These are phyloP conservation scores for Calendula officinalis DNA, from an alignment of 129 eudicot species.

Conservation along the genomic window DNA sequence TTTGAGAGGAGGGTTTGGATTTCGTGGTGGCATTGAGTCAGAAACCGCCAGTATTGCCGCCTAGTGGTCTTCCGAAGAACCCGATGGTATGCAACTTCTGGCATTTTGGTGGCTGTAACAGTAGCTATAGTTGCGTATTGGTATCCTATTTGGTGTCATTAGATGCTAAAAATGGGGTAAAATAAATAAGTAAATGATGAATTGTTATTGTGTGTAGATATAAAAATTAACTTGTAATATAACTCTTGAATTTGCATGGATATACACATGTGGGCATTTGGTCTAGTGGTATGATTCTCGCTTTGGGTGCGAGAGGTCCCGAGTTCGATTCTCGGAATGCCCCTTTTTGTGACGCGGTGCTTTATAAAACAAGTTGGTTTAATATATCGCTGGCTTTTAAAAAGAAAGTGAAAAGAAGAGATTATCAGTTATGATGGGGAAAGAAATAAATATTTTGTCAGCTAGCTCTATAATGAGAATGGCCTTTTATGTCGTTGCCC, in stretches of 20 bases:
- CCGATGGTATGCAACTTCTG: constrained; percentile 81
- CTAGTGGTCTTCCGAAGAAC: constrained; percentile 26
- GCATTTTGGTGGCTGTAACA: constrained; percentile 59
- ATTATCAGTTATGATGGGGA: too few species aligned
- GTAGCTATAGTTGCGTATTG: constrained; percentile 78
- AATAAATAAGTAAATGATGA: too few species aligned
- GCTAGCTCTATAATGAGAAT: neutral
- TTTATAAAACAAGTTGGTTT: too few species aligned
- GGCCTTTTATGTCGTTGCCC: neutral
- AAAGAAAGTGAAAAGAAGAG: too few species aligned
- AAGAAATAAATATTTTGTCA: neutral
- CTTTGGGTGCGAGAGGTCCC: too few species aligned
- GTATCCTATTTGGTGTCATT: constrained; percentile 50
- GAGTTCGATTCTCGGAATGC: too few species aligned
- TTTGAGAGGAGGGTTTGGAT: constrained; percentile 46
- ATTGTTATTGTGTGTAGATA: neutral
- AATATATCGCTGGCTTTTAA: too few species aligned
- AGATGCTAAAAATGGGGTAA: neutral
- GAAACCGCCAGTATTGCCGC: constrained; percentile 27
- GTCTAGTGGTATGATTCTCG: constrained; percentile 10
- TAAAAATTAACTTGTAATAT: too few species aligned
- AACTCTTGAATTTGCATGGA: too few species aligned
- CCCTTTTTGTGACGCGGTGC: too few species aligned
- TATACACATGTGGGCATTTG: constrained; percentile 21
- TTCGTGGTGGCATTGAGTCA: constrained; percentile 41